Evolutionary conservation across 192 early-diverging fungal genomes (phyloP).

Genomic region (Gigaspora rosea): DNA sequence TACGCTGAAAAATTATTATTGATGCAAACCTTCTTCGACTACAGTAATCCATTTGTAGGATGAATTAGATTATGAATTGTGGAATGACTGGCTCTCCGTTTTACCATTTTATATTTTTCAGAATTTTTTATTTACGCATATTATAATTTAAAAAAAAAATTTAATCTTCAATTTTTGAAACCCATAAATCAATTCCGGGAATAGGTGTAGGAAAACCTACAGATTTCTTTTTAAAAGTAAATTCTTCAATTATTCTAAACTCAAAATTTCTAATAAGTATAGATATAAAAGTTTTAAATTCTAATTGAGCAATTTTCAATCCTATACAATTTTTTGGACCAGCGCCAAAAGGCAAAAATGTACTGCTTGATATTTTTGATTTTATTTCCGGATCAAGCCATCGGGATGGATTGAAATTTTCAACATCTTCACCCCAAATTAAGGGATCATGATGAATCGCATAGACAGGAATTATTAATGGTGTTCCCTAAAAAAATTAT

Average conservation of each 20-base stretch:
- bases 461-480: slow-evolving; percentile 43
- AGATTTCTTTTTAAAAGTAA: no score
- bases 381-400: slow-evolving; percentile 49
- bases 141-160: no score
- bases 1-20: no score
- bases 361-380: slow-evolving; percentile 33
- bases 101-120: no score
- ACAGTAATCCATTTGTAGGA: no score
- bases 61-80: no score
- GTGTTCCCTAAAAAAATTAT: slow-evolving; percentile 27
- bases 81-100: no score
- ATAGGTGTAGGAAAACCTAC: no score
- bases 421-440: slow-evolving; percentile 52
- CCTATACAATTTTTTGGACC: slow-evolving; percentile 62
- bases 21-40: no score
- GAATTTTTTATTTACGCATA: no score
- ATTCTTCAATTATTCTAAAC: neutral
- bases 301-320: slow-evolving; percentile 53
- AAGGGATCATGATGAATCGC: slow-evolving; percentile 43
- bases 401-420: slow-evolving; percentile 55
- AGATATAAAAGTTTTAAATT: slow-evolving; percentile 53
- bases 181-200: no score
- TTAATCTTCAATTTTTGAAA: no score
- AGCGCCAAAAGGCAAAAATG: slow-evolving; percentile 47
- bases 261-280: slow-evolving; percentile 16